Base-by-base conservation (phyloP, 2,329 filamentous ascomycete species). In the Botrytis aclada region DNA sequence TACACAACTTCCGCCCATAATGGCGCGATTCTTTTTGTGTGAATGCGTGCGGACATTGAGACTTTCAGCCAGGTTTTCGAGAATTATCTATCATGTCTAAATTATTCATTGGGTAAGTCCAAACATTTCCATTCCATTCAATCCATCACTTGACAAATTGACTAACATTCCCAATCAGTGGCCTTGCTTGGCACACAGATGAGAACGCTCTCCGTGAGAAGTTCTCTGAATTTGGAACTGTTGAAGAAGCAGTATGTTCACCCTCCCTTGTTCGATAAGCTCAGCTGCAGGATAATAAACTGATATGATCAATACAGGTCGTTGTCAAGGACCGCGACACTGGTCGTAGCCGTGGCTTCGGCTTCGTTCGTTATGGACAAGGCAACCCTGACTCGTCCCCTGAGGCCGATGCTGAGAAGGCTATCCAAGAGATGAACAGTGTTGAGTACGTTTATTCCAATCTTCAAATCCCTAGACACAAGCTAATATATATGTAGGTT, bases 251-350 rank as follows among this genome's bases (percentile, higher is more conserved):
- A 80, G 96, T 98, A 89, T 84, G 94, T 92, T 74, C 70, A 56
- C 61, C 47, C 64, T 72, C 32, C 61, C 65, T 74, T 75, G 14
- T 10, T 51, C 56, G 43, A 69, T 51, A 51, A 69, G 58, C 32
- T 71, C 45, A 32, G 41, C 25, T n/a, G 51, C 41, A 45, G 25
- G 39, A 74, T 74, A 73, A 78, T 75, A 79, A 72, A 78, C 51
- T 74, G 72, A 64, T 72, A 67, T 73, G 37, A 51, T 66, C 80
- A 25, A 45, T 54, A 65, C 47, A 98, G 95, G 93, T 97, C 76
- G 95, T 99, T 78, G 95, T 98, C 80, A 98, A 97, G 86, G 95
- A 99, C 83, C 93, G 95, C 80, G 95, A 98, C 82, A 98, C 95
- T 80, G 93, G 94, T 80, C 94, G 95, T 83, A 98, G 95, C 87